Percentiles rank a stretch among this genome's conserved stretches.
Evolutionary conservation across 2,329 filamentous ascomycete species (phyloP).

Genomic region (Didymosphaeria variabile): DNA sequence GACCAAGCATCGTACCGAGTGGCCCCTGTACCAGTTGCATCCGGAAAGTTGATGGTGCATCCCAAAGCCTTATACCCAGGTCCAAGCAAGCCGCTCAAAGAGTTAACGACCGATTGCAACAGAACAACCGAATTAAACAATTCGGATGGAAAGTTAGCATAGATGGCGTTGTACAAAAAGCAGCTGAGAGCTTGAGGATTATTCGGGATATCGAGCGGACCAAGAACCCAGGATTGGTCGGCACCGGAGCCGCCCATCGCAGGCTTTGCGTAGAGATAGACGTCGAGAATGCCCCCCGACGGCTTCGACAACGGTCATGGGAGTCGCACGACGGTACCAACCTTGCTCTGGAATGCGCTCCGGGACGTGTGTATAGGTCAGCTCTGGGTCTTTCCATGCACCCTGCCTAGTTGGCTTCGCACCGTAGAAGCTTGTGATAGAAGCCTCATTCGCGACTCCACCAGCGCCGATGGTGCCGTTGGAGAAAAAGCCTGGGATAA

Average conservation of each 20-base stretch:
- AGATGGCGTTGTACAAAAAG: constrained; percentile 31
- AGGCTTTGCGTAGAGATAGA: constrained; percentile 26
- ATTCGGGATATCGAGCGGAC: constrained; percentile 24
- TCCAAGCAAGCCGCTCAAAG: constrained; percentile 19
- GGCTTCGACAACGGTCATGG: constrained; percentile 30
- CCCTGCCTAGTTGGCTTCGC: constrained; percentile 22
- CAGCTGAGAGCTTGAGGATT: constrained; percentile 26
- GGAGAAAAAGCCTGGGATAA: constrained; percentile 33
- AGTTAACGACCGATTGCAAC: constrained; percentile 20
- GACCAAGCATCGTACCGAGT: constrained; percentile 19
- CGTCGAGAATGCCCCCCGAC: constrained; percentile 30
- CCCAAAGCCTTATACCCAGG: constrained; percentile 28
- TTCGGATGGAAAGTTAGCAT: constrained; percentile 30
- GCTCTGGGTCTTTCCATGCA: constrained; percentile 23
- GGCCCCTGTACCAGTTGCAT: constrained; percentile 17
- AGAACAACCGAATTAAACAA: constrained; percentile 23
- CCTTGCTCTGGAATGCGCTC: constrained; percentile 31
- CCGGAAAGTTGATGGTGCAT: constrained; percentile 24
- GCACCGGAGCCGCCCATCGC: constrained; percentile 27
- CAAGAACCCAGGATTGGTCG: constrained; percentile 26
- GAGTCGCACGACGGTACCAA: constrained; percentile 33
- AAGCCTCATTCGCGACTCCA: constrained; percentile 33
- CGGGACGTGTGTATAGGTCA: constrained; percentile 30
- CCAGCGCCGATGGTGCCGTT: constrained; percentile 34
- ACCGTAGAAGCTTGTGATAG: constrained; percentile 35